phyloP scores from a whole-genome alignment of 306 rosid genomes.

The Dalbergia cultrata region DNA sequence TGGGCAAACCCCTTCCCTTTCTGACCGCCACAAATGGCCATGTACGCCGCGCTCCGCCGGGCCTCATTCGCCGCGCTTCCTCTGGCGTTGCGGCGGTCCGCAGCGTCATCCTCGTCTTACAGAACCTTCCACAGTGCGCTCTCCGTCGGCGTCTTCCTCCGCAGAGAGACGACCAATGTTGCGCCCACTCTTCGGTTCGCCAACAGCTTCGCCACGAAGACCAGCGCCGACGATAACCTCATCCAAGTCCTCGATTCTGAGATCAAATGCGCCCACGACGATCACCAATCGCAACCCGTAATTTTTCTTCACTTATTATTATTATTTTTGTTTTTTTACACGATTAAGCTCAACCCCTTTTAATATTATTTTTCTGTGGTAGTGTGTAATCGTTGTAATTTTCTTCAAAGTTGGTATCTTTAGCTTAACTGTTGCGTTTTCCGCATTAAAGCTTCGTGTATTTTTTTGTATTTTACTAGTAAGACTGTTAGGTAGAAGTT shows the following conservation, averaged over 20 bases:
- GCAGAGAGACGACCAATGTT: constrained; percentile 32
- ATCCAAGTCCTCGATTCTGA: constrained; percentile 61
- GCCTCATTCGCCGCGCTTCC: constrained; percentile 62
- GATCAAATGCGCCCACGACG: constrained; percentile 65
- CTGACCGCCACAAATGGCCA: constrained; percentile 55
- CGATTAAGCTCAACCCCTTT: background rate
- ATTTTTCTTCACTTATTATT: background rate
- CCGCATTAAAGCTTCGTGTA: background rate
- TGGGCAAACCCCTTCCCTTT: background rate
- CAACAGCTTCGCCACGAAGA: constrained; percentile 47
- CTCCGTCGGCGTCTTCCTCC: constrained; percentile 41
- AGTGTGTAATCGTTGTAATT: background rate
- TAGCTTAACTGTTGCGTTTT: background rate
- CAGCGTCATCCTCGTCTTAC: constrained; percentile 55
- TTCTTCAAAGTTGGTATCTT: background rate
- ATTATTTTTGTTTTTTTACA: background rate
- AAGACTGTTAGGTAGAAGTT: background rate
- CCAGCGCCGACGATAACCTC: constrained; percentile 49
- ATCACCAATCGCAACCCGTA: constrained; percentile 28
- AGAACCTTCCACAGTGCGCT: constrained; percentile 60
- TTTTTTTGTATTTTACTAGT: background rate
- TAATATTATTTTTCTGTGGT: background rate
- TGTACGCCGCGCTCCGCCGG: constrained; percentile 71
- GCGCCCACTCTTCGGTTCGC: constrained; percentile 59
- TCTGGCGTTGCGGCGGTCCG: constrained; percentile 52